Percentiles rank a stretch among this genome's conserved stretches.
Evolutionary conservation across 2,329 filamentous ascomycete genomes (phyloP).

Genomic region (Phialophora expanda): DNA sequence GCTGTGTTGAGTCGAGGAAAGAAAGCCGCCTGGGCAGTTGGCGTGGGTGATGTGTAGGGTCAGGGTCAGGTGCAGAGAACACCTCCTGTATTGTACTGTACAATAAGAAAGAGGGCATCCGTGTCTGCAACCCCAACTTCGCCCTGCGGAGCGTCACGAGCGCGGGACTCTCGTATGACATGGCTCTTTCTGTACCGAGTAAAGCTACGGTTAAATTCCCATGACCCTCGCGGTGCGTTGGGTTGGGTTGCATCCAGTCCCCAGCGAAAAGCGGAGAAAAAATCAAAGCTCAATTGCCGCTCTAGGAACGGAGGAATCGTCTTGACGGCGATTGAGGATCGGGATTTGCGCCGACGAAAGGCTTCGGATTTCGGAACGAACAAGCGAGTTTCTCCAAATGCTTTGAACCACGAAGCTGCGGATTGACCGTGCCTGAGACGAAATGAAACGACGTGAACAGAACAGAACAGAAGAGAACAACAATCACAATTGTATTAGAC

Average conservation of each 20-base stretch:
- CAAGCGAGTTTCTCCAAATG: slow-evolving; percentile 3
- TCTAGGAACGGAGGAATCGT: not conserved
- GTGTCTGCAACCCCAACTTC: too few species aligned
- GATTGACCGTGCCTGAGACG: too few species aligned
- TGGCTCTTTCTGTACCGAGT: too few species aligned
- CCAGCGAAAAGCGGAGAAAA: not conserved
- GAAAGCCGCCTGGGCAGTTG: not conserved
- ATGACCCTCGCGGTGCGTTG: not conserved
- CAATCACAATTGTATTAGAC: too few species aligned
- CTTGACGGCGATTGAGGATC: not conserved
- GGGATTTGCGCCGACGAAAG: slow-evolving; percentile 5
- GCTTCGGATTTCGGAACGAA: not conserved
- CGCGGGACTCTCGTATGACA: too few species aligned
- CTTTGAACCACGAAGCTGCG: not conserved
- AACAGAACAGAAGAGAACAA: too few species aligned
- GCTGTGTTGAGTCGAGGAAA: not conserved
- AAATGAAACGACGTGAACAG: too few species aligned
- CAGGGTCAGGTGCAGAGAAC: too few species aligned
- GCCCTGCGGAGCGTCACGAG: too few species aligned
- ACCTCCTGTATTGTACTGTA: too few species aligned
- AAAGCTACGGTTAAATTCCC: not conserved
- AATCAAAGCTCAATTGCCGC: not conserved
- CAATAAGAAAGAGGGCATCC: too few species aligned
- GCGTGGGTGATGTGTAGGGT: too few species aligned
- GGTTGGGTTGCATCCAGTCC: not conserved